Evolutionary conservation across 2,329 filamentous ascomycete genomes (phyloP).

Genomic region (Anthostomella pinea): DNA sequence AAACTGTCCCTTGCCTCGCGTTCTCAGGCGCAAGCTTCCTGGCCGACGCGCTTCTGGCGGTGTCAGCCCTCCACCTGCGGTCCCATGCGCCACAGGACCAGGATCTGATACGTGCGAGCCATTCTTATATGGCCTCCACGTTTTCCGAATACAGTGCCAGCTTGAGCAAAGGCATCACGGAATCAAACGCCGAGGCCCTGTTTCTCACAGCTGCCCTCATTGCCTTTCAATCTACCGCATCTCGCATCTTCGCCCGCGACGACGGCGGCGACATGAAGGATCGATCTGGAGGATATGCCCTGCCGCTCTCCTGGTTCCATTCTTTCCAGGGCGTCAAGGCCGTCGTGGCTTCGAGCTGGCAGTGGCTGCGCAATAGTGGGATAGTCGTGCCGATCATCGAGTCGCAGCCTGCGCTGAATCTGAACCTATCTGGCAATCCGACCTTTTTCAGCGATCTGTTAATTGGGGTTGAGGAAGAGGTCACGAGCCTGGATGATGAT

Average conservation of each 20-base stretch:
- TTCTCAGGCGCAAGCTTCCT: slow-evolving; percentile 58
- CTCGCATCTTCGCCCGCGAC: slow-evolving; percentile 59
- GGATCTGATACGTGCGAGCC: slow-evolving; percentile 58
- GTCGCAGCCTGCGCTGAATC: slow-evolving; percentile 59
- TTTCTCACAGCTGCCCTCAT: slow-evolving; percentile 63
- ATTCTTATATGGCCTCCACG: slow-evolving; percentile 63
- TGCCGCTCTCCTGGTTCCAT: slow-evolving; percentile 65
- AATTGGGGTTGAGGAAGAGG: slow-evolving; percentile 55
- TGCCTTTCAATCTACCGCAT: slow-evolving; percentile 63
- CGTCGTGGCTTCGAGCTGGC: slow-evolving; percentile 62
- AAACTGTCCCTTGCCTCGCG: slow-evolving; percentile 58
- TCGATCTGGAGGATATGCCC: slow-evolving; percentile 45
- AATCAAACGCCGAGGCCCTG: slow-evolving; percentile 59
- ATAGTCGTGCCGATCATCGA: slow-evolving; percentile 61
- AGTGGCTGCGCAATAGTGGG: slow-evolving; percentile 57
- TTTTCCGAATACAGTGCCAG: slow-evolving; percentile 58
- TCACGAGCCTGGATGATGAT: slow-evolving; percentile 34
- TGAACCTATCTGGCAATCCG: slow-evolving; percentile 52
- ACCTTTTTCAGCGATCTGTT: slow-evolving; percentile 62
- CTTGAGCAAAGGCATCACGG: slow-evolving; percentile 54
- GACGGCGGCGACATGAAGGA: slow-evolving; percentile 42
- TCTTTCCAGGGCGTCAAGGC: slow-evolving; percentile 66
- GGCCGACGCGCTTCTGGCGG: slow-evolving; percentile 61
- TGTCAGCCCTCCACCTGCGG: slow-evolving; percentile 61
- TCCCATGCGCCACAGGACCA: slow-evolving; percentile 56